These are phyloP conservation scores for Rhododendron ovatum DNA, from an alignment of 148 eudicot genomes.

Conservation along the genomic window DNA sequence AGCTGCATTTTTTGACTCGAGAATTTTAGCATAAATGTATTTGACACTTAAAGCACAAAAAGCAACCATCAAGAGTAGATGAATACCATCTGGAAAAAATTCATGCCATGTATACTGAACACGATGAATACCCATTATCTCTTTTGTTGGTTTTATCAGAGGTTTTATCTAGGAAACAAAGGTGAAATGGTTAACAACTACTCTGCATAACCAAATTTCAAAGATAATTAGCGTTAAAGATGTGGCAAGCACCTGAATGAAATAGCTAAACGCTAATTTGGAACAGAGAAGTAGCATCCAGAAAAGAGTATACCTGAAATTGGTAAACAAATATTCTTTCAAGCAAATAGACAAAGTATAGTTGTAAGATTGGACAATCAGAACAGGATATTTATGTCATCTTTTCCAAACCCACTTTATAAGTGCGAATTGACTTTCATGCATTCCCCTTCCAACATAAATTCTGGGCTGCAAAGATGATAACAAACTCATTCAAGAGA, in stretches of 20 bases:
- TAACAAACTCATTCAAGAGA: conserved; percentile 7
- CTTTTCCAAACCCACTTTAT: conserved; percentile 35
- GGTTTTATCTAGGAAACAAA: conserved; percentile 51
- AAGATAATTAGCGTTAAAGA: not conserved
- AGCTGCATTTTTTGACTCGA: conserved; percentile 31
- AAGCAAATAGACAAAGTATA: not conserved
- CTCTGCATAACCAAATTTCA: not conserved
- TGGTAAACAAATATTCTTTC: not conserved
- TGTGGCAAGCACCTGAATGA: conserved; percentile 39
- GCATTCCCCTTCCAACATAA: conserved; percentile 80
- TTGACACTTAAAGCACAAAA: not conserved
- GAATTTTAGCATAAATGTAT: not conserved
- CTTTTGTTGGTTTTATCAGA: conserved; percentile 63
- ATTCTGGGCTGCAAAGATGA: conserved; percentile 53
- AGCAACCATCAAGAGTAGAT: not conserved
- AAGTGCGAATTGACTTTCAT: conserved; percentile 49
- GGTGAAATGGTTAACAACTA: not conserved
- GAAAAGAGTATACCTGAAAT: conserved; percentile 52
- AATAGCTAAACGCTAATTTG: conserved; percentile 60
- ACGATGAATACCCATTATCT: conserved; percentile 38
- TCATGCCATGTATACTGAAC: conserved; percentile 54
- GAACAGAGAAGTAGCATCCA: conserved; percentile 52
- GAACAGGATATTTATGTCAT: not conserved
- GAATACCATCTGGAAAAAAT: conserved; percentile 58
- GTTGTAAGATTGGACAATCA: not conserved